phyloP scores from a whole-genome alignment of 345 rosid species.

The Diplotaxis tenuifolia region DNA sequence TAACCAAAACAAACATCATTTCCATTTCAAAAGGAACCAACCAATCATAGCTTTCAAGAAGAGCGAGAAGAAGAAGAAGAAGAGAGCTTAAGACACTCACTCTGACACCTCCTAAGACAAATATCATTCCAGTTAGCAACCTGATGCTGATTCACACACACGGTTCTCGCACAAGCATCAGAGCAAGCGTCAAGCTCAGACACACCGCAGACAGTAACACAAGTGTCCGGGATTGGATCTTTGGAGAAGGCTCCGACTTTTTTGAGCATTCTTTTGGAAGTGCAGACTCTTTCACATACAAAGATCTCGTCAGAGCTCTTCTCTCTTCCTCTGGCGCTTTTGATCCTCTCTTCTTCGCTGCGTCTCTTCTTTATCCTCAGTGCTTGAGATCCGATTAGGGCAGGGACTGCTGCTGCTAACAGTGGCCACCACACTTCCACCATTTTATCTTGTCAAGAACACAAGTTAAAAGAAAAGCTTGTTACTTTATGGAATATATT shows the following conservation, averaged over 20 bases:
- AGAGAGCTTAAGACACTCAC: conserved; percentile 62
- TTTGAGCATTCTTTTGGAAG: conserved; percentile 81
- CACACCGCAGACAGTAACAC: conserved; percentile 88
- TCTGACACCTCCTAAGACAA: conserved; percentile 77
- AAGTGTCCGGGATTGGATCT: conserved; percentile 72
- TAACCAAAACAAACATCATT: conserved; percentile 29
- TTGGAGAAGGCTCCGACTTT: conserved; percentile 82
- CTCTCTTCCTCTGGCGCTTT: conserved; percentile 77
- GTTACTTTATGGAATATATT: too few species aligned
- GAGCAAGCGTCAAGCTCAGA: conserved; percentile 88
- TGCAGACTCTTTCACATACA: conserved; percentile 89
- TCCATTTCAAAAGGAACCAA: conserved; percentile 17
- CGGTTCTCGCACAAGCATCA: conserved; percentile 85
- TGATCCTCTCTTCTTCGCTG: conserved; percentile 67
- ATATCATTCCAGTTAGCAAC: conserved; percentile 91
- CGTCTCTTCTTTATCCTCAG: conserved; percentile 59
- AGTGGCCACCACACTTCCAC: conserved; percentile 85
- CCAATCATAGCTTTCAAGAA: conserved; percentile 31
- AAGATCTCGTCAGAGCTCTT: conserved; percentile 77
- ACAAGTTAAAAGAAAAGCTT: neutral
- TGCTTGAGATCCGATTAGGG: conserved; percentile 67
- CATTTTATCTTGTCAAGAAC: conserved; percentile 35
- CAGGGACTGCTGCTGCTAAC: conserved; percentile 71
- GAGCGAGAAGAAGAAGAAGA: conserved; percentile 29
- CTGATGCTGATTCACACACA: conserved; percentile 83